Evolutionary conservation across 345 rosid species (phyloP), one percentile per base, ranked within the genome.

Genomic region (Cardamine occulta): DNA sequence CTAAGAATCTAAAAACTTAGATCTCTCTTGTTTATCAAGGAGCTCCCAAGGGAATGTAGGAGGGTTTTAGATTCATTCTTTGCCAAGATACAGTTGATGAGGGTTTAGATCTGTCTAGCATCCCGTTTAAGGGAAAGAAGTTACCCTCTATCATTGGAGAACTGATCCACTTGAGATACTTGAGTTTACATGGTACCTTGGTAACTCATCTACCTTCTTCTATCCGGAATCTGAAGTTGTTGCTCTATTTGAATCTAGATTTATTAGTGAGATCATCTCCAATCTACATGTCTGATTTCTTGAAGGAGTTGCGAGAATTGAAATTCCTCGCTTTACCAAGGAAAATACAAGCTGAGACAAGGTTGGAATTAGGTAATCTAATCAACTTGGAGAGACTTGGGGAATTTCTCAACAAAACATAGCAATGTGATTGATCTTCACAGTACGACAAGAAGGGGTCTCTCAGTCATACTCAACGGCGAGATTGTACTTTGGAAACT

Each of bases 31-130:
- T 21, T 21, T 21, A n/a, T n/a, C n/a, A 21, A 21, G 1, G 23
- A 21, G 23, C 23, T 21, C 23, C 23, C 23, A 21, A 21, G 23
- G 23, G 23, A 21, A 21, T 21, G 17, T 84, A 3, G 18, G 12
- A 11, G 4, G 1, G 3, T 34, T 1, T 29, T 68, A 53, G 3
- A n/a, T 63, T 18, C 32, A 13, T 15, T 51, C 23, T 80, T 70
- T 29, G 26, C 10, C 1, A 34, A 28, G 24, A 53, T 71, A 19
- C 51, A 49, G 6, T 28, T 79, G 28, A 49, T 87, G 4, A 77
- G 84, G 59, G 74, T 84, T 23, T 85, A 8, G 75, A 82, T 51
- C 64, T 84, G 1, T 82, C 68, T 15, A 31, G 51, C 6, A 61
- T 44, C 14, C 7, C 2, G 26, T 24, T 28, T 28, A 2, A 28